Evolutionary conservation across 139 green algal species (phyloP).

Genomic region (Chlamydomonas urium): DNA sequence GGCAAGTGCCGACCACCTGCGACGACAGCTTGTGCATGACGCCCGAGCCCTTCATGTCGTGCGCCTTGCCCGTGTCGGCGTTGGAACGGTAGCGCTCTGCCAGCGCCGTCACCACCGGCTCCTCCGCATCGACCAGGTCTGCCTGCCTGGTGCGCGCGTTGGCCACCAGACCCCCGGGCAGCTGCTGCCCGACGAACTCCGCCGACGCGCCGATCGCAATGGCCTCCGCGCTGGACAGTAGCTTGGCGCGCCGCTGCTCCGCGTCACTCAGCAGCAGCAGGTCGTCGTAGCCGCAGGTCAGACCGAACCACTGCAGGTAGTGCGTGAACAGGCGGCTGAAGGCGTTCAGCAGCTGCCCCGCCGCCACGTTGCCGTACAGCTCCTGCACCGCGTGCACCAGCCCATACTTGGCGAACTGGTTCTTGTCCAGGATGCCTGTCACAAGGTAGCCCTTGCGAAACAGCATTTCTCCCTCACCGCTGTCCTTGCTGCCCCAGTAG

Average conservation of each 20-base stretch:
- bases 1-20: constrained; percentile 78
- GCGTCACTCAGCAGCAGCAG: constrained; percentile 60
- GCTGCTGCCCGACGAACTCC: constrained; percentile 31
- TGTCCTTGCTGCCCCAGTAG: constrained; percentile 71
- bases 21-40: constrained; percentile 82
- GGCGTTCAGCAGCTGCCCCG: constrained; percentile 72
- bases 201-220: constrained; percentile 51
- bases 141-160: constrained; percentile 1
- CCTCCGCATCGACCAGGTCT: not conserved
- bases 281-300: constrained; percentile 95
- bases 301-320: constrained; percentile 84
- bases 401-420: constrained; percentile 87
- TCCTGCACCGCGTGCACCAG: constrained; percentile 93
- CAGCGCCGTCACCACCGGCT: not conserved
- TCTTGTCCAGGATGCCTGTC: constrained; percentile 90
- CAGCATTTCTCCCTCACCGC: constrained; percentile 61
- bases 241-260: not conserved
- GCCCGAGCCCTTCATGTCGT: constrained; percentile 60
- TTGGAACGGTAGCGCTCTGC: constrained; percentile 7
- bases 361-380: constrained; percentile 80
- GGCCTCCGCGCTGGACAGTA: constrained; percentile 60
- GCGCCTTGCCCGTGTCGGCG: constrained; percentile 50
- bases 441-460: constrained; percentile 68
- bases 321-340: constrained; percentile 86
- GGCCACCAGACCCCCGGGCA: constrained; percentile 5